Conservation (phyloP, 176 grass and related monocot species). For the Cenchrus fungigraminus region DNA sequence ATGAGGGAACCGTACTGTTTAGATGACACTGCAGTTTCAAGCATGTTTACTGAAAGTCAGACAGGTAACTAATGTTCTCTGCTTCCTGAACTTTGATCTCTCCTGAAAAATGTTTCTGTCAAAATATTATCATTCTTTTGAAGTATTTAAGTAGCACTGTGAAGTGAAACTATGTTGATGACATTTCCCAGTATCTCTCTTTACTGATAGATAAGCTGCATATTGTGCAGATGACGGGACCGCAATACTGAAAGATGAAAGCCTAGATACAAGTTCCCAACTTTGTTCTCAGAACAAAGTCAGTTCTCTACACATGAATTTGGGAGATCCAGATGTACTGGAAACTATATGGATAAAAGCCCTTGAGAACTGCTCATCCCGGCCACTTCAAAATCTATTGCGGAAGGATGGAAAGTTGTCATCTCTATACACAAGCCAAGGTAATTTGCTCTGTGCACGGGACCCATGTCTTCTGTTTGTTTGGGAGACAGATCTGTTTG, state of each 20-base stretch:
- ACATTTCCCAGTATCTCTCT: not conserved
- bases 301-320: constrained; percentile 61
- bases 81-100: constrained; percentile 3
- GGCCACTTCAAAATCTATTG: constrained; percentile 57
- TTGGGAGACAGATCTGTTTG: constrained; percentile 11
- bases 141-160: not conserved
- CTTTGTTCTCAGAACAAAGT: constrained; percentile 55
- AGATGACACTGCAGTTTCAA: constrained; percentile 55
- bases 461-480: constrained; percentile 29
- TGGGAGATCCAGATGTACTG: constrained; percentile 71
- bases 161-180: not conserved
- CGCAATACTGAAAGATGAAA: constrained; percentile 57
- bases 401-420: constrained; percentile 78
- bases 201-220: constrained; percentile 28
- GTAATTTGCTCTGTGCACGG: constrained; percentile 48
- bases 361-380: constrained; percentile 73
- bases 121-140: not conserved
- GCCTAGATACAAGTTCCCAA: constrained; percentile 55
- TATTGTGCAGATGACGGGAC: constrained; percentile 61
- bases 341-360: constrained; percentile 77
- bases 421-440: constrained; percentile 71
- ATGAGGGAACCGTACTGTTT: constrained; percentile 65
- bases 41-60: constrained; percentile 57
- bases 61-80: constrained; percentile 41
- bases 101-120: not conserved